Evolutionary conservation across 78 protist species (phyloP).

Genomic region (Dictyostelium firmibasis): DNA sequence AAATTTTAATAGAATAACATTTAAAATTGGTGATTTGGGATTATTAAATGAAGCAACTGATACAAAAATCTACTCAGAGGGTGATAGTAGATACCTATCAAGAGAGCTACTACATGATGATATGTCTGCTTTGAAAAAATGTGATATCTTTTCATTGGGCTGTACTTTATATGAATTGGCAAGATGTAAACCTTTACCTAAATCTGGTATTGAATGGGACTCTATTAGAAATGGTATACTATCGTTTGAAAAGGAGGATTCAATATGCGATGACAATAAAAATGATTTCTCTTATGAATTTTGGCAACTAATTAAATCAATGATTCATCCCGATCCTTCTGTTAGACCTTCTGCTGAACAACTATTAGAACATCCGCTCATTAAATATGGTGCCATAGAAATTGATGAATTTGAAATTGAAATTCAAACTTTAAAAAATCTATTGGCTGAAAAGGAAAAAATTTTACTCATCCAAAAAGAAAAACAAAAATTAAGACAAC

Average conservation of each 20-base stretch:
- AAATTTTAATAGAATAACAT: constrained; percentile 10
- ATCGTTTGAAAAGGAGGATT: not conserved
- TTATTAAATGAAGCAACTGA: constrained; percentile 58
- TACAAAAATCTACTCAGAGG: constrained; percentile 33
- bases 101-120: constrained; percentile 62
- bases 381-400: not conserved
- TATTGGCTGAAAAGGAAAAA: constrained; percentile 4
- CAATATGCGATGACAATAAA: not conserved
- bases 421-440: not conserved
- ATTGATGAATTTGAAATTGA: not conserved
- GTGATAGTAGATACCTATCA: constrained; percentile 68
- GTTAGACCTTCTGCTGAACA: constrained; percentile 47
- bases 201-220: constrained; percentile 57
- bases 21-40: constrained; percentile 68
- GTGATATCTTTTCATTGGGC: constrained; percentile 69
- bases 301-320: constrained; percentile 32
- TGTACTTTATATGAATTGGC: constrained; percentile 73
- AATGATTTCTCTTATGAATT: constrained; percentile 9
- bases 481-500: not conserved
- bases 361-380: not conserved
- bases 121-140: constrained; percentile 44
- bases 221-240: constrained; percentile 55
- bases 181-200: constrained; percentile 56
- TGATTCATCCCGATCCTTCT: constrained; percentile 42
- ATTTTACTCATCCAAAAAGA: not conserved